These are phyloP conservation scores for Fulvia fulva DNA, from an alignment of 2,329 filamentous ascomycete species.

Conservation along the genomic window DNA sequence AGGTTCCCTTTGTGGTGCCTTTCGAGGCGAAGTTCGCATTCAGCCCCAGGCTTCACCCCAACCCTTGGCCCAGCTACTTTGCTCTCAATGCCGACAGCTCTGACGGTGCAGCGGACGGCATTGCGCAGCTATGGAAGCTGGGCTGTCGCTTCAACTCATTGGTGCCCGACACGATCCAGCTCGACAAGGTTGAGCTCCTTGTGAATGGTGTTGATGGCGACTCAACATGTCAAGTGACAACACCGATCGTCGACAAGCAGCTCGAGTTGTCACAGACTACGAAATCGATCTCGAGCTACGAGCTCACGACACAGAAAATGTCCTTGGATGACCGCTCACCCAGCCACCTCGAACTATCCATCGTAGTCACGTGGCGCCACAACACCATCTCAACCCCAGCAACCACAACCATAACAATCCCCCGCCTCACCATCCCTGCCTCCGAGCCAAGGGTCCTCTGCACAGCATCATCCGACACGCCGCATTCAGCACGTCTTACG, in stretches of 20 bases:
- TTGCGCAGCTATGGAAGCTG: constrained; percentile 78
- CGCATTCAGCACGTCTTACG: constrained; percentile 41
- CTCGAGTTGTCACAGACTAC: constrained; percentile 13
- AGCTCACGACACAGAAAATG: constrained; percentile 67
- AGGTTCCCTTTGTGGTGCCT: constrained; percentile 70
- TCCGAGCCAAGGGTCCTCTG: constrained; percentile 81
- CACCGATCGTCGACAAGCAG: constrained; percentile 8
- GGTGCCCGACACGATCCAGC: constrained; percentile 58
- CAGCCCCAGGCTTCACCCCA: constrained; percentile 69
- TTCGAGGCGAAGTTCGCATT: constrained; percentile 93
- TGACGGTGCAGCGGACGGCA: constrained; percentile 47
- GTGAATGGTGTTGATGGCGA: constrained; percentile 59
- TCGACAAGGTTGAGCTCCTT: constrained; percentile 63
- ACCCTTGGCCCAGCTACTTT: constrained; percentile 86
- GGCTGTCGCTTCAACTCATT: constrained; percentile 70
- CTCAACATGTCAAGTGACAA: constrained; percentile 51
- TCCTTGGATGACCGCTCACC: constrained; percentile 78
- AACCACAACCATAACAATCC: constrained; percentile 68
- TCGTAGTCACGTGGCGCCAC: constrained; percentile 75
- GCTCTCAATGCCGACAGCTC: constrained; percentile 36
- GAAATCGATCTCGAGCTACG: constrained; percentile 20
- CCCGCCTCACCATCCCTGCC: constrained; percentile 73
- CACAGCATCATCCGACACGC: constrained; percentile 33
- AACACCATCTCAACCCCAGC: constrained; percentile 30
- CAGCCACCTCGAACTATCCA: constrained; percentile 67